These are phyloP conservation scores for Gaillardinia entomophila DNA, from an alignment of 805 yeast species.

Conservation along the genomic window DNA sequence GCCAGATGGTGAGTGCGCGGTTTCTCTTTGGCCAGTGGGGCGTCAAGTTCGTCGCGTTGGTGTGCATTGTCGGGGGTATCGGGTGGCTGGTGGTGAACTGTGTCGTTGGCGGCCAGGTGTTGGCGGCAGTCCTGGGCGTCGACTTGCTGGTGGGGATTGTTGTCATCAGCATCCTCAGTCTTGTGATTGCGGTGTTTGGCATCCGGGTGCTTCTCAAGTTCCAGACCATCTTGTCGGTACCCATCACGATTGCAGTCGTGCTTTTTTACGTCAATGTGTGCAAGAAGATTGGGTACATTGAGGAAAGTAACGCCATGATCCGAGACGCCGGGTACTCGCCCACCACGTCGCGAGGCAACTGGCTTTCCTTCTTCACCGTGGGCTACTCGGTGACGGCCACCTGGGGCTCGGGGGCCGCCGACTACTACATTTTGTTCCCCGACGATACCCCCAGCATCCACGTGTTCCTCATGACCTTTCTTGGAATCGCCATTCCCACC, in stretches of 20 bases:
- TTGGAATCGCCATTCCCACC: conserved; percentile 23
- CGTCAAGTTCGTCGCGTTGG: conserved; percentile 22
- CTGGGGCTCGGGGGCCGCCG: conserved; percentile 32
- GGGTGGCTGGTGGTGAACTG: conserved; percentile 37
- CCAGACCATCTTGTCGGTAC: conserved; percentile 23
- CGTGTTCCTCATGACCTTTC: conserved; percentile 22
- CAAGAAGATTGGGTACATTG: conserved; percentile 13
- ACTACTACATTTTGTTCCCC: conserved; percentile 28
- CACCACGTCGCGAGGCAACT: conserved; percentile 21
- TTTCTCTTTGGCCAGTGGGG: conserved; percentile 34
- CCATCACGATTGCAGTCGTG: conserved; percentile 22
- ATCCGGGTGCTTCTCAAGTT: conserved; percentile 23
- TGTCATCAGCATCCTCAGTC: conserved; percentile 18
- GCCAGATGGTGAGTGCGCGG: conserved; percentile 33
- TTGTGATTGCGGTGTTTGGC: conserved; percentile 27
- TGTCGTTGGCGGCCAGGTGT: conserved; percentile 32
- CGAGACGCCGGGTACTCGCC: conserved; percentile 7
- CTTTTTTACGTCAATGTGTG: conserved; percentile 27
- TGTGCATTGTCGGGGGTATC: conserved; percentile 26
- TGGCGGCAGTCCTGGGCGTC: conserved; percentile 19
- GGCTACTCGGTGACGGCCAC: conserved; percentile 32
- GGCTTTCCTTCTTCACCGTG: conserved; percentile 30
- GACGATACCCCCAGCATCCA: conserved; percentile 19
- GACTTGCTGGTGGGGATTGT: conserved; percentile 25
- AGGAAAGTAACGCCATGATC: conserved; percentile 10